phyloP scores from a whole-genome alignment of 2,329 filamentous ascomycete species.

The Diplodia intermedia region DNA sequence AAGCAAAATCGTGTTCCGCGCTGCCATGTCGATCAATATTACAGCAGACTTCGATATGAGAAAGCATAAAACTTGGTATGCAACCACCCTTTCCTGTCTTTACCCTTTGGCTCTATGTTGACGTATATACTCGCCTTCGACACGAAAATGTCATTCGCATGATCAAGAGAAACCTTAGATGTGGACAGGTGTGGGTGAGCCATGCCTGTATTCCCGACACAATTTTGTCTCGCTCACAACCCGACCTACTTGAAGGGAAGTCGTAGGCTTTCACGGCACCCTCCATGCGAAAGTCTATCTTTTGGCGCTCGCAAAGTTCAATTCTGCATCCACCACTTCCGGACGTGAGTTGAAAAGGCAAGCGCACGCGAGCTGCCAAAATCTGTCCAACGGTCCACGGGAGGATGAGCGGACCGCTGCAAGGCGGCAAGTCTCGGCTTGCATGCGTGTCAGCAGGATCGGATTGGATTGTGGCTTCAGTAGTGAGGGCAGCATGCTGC shows the following conservation, averaged over 20 bases:
- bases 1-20: neutral
- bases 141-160: too few relatives aligned
- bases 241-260: too few relatives aligned
- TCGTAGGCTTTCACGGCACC: too few relatives aligned
- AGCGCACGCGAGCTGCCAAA: neutral
- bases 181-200: too few relatives aligned
- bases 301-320: too few relatives aligned
- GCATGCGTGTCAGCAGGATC: neutral
- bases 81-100: neutral
- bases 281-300: too few relatives aligned
- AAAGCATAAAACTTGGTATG: neutral
- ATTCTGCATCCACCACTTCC: neutral
- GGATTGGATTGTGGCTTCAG: neutral
- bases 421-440: neutral
- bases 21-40: neutral
- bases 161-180: too few relatives aligned
- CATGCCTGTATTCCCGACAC: too few relatives aligned
- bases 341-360: neutral
- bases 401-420: constrained; percentile 5
- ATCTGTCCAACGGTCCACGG: neutral
- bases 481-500: neutral
- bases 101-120: neutral
- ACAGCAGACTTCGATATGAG: neutral
- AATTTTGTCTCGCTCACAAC: too few relatives aligned
- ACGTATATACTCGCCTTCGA: too few relatives aligned